Evolutionary conservation across 139 green algal species (phyloP), one percentile per base, ranked within the genome.

Genomic region (Desmodesmus armatus): DNA sequence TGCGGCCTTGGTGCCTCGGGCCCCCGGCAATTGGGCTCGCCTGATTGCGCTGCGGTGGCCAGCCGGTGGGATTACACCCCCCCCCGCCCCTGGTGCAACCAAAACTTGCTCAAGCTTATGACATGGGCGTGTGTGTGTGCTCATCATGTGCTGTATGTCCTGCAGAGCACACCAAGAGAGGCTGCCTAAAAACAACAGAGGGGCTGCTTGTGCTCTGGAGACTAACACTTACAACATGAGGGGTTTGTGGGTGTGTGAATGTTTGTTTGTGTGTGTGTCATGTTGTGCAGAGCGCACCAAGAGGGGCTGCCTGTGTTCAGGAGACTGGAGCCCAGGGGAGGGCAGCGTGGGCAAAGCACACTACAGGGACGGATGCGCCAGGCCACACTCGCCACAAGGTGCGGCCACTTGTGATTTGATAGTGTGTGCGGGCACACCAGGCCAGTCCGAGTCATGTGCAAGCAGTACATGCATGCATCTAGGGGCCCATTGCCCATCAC

Each of bases 291-390:
- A 83, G 58, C 21, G 25, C 0, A 83, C 77, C 5, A 3, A 29
- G 29, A 25, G 21, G 3, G 77, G 77, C 39, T 83, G 77, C 77
- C 39, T 83, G 37, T 83, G 77, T 47, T 23, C 55, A 31, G 25
- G 55, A 17, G 55, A 60, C 6, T 74, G 77, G 77, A 53, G 58
- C 25, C 41, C 51, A 47, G 73, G 73, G 0, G 11, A 15, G 21
- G 44, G 44, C 27, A 47, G n/a, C 3, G 19, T 40, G 0, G 77
- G 77, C 77, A 83, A 83, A 37, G 23, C 25, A 7, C 37, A 29
- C 1, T 83, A 83, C 58, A 33, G 27, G 29, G 44, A 83, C 58
- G 31, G 77, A 55, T 83, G 77, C 58, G 58, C 77, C 19, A 58
- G 44, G 55, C 77, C 77, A 17, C 55, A 81, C n/a, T 37, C 13